Base-by-base conservation (phyloP, 768 basidiomycete species). In the Russula ochroleuca region DNA sequence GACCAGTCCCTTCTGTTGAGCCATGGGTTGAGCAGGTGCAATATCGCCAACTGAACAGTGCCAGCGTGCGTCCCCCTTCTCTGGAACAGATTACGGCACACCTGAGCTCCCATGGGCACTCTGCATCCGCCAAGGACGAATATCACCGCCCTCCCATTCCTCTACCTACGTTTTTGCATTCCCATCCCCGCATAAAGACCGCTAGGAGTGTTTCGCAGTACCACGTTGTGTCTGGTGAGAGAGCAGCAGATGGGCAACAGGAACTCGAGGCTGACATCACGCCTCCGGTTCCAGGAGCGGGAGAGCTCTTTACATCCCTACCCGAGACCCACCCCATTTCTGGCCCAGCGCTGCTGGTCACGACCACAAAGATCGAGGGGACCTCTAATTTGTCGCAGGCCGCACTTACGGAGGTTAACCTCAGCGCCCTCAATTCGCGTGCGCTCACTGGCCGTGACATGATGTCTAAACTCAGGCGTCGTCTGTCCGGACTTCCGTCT, bases 11-110 rank as follows among this genome's bases (percentile, higher is more conserved):
- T 7, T 48, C 62, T 21, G 67, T 71, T 40, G 70, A 80, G 63
- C 78, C 80, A 10, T 85, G 86, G 83, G 80, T 87, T 45, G 88
- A 88, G 70, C 83, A 85, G 70, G 84, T 85, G 28, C 86, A 87
- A 70, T 86, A 84, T 74, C 79, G 81, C 55, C 69, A 54, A 14
- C 40, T 41, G 17, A 45, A 61, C 21, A 57, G 56, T n/a, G 43
- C 56, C 56, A 61, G 62, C 33, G 75, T 73, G 64, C 67, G 71
- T 48, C 70, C 85, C 41, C 89, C 89, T 23, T 90, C 89, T 28
- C 82, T 92, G 64, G 88, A 88, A 67, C 85, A 91, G 70, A 90
- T 91, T 63, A 83, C 84, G 37, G 85, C 88, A 47, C 87, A 80
- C 66, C 69, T 89, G 68, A 79, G 77, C 64, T 74, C 75, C 28